Evolutionary conservation across 2,329 filamentous ascomycete genomes (phyloP).

Genomic region (Tolypocladium amazonense): DNA sequence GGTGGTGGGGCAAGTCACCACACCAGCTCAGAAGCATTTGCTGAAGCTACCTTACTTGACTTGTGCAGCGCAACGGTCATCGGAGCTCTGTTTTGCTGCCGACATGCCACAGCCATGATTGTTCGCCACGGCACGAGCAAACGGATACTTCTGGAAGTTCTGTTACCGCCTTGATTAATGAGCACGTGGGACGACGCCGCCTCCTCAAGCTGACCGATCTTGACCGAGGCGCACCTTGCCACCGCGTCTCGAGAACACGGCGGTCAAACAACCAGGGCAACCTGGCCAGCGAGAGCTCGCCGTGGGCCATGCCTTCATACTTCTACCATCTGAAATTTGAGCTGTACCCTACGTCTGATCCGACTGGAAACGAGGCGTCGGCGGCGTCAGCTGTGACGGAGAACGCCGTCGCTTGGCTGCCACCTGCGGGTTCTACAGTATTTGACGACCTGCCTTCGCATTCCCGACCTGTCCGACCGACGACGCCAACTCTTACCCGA

Average conservation of each 20-base stretch:
- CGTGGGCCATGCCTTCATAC: conserved; percentile 42
- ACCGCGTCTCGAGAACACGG: not conserved
- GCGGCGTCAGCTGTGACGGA: conserved; percentile 4
- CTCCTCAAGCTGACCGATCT: not conserved
- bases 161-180: not conserved
- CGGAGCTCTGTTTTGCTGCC: not conserved
- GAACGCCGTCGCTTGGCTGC: conserved; percentile 35
- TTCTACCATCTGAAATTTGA: conserved; percentile 59
- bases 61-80: not conserved
- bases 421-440: conserved; percentile 34
- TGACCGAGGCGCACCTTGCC: not conserved
- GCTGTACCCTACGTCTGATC: conserved; percentile 41
- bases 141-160: not conserved
- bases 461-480: conserved; percentile 16
- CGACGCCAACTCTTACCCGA: conserved; percentile 1
- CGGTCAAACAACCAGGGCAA: not conserved
- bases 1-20: not conserved
- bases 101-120: not conserved
- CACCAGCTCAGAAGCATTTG: not conserved
- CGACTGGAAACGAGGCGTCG: conserved; percentile 9
- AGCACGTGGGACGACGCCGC: not conserved
- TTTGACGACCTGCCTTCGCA: conserved; percentile 47
- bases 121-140: not conserved
- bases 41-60: not conserved
- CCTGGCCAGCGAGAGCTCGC: not conserved